A percentile compares a stretch with the other conserved stretches of the same genome.
These are phyloP conservation scores for Silene coronaria DNA, from an alignment of 179 eudicot genomes.

Conservation along the genomic window DNA sequence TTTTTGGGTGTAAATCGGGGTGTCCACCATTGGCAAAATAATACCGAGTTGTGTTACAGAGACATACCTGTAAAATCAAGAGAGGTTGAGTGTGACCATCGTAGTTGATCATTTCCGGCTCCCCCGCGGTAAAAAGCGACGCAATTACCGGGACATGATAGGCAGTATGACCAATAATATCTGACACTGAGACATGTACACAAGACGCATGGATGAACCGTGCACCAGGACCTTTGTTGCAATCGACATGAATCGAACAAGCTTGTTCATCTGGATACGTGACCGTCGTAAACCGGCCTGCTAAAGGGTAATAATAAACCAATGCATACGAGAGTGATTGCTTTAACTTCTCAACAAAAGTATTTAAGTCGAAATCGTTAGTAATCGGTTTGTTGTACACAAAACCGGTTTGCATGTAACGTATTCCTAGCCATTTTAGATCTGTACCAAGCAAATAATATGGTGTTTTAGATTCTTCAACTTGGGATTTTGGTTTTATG, in stretches of 20 bases:
- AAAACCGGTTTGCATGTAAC: background rate
- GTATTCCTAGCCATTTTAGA: background rate
- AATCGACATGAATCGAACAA: background rate
- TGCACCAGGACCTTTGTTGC: conserved; percentile 6
- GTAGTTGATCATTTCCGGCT: background rate
- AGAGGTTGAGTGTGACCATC: conserved; percentile 17
- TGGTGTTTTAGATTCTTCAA: background rate
- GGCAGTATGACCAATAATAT: background rate
- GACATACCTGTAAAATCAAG: conserved; percentile 4
- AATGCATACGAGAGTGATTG: background rate
- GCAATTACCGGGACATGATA: too few relatives aligned
- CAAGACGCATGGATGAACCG: background rate
- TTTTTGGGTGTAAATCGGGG: too few relatives aligned
- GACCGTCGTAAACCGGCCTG: conserved; percentile 9
- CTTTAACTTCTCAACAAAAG: background rate
- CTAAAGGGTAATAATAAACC: conserved; percentile 3
- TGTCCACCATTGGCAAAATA: too few relatives aligned
- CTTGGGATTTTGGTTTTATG: conserved; percentile 9
- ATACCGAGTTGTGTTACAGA: too few relatives aligned
- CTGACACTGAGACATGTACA: background rate
- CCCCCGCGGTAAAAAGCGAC: background rate
- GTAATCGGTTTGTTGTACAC: background rate
- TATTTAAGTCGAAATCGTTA: background rate
- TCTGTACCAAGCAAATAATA: background rate
- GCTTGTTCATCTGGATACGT: conserved; percentile 4